A percentile compares a stretch with the other conserved stretches of the same genome.
These are phyloP conservation scores for Leucoagaricus sp. DNA, from an alignment of 1,284 basidiomycete genomes.

Conservation along the genomic window DNA sequence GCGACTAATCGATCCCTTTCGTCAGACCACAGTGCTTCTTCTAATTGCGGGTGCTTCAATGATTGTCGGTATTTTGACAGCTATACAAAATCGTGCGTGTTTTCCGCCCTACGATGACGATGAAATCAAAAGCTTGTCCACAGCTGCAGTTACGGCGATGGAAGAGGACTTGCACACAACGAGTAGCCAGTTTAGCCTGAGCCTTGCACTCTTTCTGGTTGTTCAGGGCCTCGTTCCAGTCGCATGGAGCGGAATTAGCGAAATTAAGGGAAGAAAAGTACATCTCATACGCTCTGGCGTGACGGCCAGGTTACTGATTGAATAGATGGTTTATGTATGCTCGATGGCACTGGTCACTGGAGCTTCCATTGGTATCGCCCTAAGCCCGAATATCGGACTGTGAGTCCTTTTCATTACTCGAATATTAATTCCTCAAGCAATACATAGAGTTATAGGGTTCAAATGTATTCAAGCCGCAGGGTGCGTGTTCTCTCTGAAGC, in stretches of 20 bases:
- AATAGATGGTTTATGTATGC: constrained; percentile 63
- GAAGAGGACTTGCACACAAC: constrained; percentile 58
- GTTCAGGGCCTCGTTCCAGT: constrained; percentile 70
- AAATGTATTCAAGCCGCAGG: constrained; percentile 68
- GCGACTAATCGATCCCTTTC: background rate
- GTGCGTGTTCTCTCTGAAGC: constrained; percentile 32
- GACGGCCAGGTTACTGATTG: background rate
- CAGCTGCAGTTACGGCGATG: constrained; percentile 64
- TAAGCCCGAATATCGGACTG: constrained; percentile 56
- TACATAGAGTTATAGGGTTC: constrained; percentile 67
- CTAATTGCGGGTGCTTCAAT: constrained; percentile 66
- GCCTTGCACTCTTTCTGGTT: constrained; percentile 77
- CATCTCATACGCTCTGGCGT: constrained; percentile 24
- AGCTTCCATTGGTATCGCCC: constrained; percentile 64
- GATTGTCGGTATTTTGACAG: constrained; percentile 69
- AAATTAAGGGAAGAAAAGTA: constrained; percentile 82
- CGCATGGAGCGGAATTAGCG: constrained; percentile 72
- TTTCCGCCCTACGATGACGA: background rate
- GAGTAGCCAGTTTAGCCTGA: constrained; percentile 68
- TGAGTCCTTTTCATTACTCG: constrained; percentile 22
- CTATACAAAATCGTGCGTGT: constrained; percentile 67
- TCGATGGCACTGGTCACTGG: constrained; percentile 61
- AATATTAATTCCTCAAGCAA: constrained; percentile 1
- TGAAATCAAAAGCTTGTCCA: no score
- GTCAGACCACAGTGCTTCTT: constrained; percentile 53